Percentiles rank a stretch among this genome's conserved stretches.
Conservation (phyloP, 805 yeast genomes). For the Kuraishia piskuri region DNA sequence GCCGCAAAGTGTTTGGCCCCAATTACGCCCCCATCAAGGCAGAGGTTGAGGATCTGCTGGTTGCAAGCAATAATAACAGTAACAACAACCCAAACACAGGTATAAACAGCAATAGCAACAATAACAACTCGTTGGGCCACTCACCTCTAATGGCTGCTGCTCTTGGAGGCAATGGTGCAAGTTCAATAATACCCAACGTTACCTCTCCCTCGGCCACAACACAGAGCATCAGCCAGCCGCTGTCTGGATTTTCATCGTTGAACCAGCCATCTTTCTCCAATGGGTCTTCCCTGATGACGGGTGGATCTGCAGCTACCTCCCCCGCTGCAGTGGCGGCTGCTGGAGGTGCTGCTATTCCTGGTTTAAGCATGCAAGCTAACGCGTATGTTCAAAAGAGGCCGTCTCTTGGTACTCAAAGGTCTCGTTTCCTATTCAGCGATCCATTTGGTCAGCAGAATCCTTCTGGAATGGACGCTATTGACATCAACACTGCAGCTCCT, state of each 20-base stretch:
- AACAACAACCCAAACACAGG: background rate
- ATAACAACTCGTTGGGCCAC: conserved; percentile 6
- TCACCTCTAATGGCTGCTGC: conserved; percentile 2
- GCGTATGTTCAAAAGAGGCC: conserved; percentile 32
- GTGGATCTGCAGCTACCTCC: background rate
- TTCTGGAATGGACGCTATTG: conserved; percentile 8
- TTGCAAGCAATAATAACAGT: conserved; percentile 2
- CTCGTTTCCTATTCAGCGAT: conserved; percentile 64
- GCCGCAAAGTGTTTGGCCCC: conserved; percentile 40
- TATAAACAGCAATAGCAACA: conserved; percentile 8
- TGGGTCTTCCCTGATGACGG: background rate
- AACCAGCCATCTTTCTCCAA: background rate
- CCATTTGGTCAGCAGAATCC: conserved; percentile 30
- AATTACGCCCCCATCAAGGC: conserved; percentile 30
- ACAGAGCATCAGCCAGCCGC: conserved; percentile 1
- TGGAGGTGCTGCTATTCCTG: background rate
- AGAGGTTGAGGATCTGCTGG: conserved; percentile 25
- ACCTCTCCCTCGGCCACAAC: conserved; percentile 5
- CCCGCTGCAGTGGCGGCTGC: background rate
- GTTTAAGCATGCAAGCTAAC: background rate
- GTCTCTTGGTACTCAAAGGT: conserved; percentile 47
- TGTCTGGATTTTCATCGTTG: background rate
- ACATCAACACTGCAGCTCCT: conserved; percentile 18
- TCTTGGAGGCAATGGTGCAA: background rate
- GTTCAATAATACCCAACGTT: conserved; percentile 3